phyloP scores from a whole-genome alignment of 345 rosid genomes.

The Excoecaria agallocha region DNA sequence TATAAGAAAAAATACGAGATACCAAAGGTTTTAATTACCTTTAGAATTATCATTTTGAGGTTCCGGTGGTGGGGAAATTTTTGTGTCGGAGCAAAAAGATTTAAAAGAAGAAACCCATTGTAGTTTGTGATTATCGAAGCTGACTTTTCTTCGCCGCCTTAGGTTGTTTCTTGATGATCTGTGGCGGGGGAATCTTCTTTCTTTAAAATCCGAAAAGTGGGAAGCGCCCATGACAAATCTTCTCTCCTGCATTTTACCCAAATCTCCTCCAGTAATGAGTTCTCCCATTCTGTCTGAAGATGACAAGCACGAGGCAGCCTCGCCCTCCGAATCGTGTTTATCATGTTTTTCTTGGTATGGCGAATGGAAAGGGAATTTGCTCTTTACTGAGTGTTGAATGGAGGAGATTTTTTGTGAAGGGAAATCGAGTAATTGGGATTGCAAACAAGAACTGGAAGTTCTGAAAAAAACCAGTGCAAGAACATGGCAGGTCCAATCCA shows the following conservation, averaged over 20 bases:
- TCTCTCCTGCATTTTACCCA: conserved; percentile 6
- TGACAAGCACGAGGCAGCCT: conserved; percentile 27
- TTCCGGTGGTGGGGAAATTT: background rate
- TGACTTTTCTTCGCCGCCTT: conserved; percentile 38
- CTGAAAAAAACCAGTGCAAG: conserved; percentile 52
- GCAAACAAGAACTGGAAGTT: conserved; percentile 39
- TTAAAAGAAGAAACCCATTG: conserved; percentile 36
- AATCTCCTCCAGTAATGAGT: background rate
- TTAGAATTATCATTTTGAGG: background rate
- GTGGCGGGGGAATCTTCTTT: conserved; percentile 28
- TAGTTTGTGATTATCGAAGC: conserved; percentile 24
- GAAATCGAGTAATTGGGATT: conserved; percentile 46
- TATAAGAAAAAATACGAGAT: background rate
- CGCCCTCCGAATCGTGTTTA: conserved; percentile 26
- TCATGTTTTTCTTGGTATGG: conserved; percentile 13
- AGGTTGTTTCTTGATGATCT: conserved; percentile 40
- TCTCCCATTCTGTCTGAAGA: conserved; percentile 4
- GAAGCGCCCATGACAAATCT: conserved; percentile 19
- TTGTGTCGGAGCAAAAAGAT: conserved; percentile 22
- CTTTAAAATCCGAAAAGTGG: conserved; percentile 22
- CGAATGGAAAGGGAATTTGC: conserved; percentile 39
- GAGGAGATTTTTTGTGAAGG: conserved; percentile 45
- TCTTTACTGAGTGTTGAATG: conserved; percentile 44
- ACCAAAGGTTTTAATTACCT: conserved; percentile 15
- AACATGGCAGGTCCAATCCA: conserved; percentile 55